Percentiles rank a stretch among this genome's conserved stretches.
phyloP scores from a whole-genome alignment of 371 early-diverging fungal species.

The Syncephalastrum contaminatum region DNA sequence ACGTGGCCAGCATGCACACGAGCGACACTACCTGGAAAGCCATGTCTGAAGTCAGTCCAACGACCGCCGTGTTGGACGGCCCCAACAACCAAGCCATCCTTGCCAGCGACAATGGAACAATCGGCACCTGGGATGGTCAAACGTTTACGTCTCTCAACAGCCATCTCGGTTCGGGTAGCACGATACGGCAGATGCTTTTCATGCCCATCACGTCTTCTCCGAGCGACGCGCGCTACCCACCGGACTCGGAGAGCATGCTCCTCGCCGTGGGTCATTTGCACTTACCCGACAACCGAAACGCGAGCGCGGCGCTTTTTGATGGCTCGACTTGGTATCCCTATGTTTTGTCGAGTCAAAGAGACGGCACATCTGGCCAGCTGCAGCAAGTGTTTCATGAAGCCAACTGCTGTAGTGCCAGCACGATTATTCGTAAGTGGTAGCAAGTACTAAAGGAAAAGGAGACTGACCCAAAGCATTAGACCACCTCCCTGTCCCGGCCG shows the following conservation, averaged over 20 bases:
- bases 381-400: constrained; percentile 26
- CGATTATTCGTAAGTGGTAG: constrained; percentile 25
- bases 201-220: constrained; percentile 24
- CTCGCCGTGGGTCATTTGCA: constrained; percentile 55
- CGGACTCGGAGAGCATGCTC: constrained; percentile 31
- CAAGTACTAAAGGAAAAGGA: too few species aligned
- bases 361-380: constrained; percentile 30
- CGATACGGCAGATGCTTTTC: constrained; percentile 31
- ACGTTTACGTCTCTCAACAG: constrained; percentile 4
- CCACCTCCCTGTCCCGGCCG: constrained; percentile 58
- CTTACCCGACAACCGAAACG: constrained; percentile 39
- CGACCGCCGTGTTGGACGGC: constrained; percentile 21
- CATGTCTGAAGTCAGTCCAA: constrained; percentile 17
- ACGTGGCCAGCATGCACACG: constrained; percentile 28
- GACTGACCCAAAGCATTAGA: constrained; percentile 10
- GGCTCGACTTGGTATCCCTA: constrained; percentile 65
- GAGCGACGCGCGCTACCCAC: constrained; percentile 24
- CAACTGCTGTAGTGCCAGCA: constrained; percentile 20
- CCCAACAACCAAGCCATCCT: constrained; percentile 22
- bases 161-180: constrained; percentile 17
- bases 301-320: constrained; percentile 65
- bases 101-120: constrained; percentile 22
- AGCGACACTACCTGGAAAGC: constrained; percentile 30
- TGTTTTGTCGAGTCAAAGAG: constrained; percentile 39
- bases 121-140: constrained; percentile 23